Base-by-base conservation (phyloP, 2,329 filamentous ascomycete genomes). In the Neurospora sp. region DNA sequence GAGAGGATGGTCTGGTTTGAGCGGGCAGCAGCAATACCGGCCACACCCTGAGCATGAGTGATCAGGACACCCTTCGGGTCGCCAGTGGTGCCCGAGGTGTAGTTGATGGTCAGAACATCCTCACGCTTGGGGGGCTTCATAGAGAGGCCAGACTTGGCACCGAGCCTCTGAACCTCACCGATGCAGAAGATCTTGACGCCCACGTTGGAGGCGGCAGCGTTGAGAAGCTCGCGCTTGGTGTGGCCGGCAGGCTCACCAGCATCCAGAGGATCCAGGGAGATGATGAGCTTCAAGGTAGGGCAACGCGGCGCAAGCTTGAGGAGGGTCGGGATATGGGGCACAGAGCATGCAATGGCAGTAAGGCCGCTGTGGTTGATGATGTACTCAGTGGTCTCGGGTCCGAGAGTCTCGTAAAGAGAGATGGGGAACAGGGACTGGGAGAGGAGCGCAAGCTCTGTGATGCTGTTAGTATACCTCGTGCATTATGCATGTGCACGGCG, bases 391-490 rank as follows among this genome's bases (percentile, higher is more conserved):
- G 94, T 88, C 74, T 97, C 92, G 12, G 95, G 91, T 10, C 95
- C 95, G 5, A 99, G 87, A 12, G 95, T 97, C 80, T 98, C 96
- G 83, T 99, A 99, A 67, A 99, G 90, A 5, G 95, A 97, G 69
- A 99, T 93, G 28, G 91, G 92, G 81, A 86, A 98, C 38, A 98
- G 87, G 8, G 91, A 88, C 80, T 98, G 96, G 12, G 93, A 96
- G 82, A 92, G 89, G 78, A 92, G 90, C 46, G 88, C 96, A 77
- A 98, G 83, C 83, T 98, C 95, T 92, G 70, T 2, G 23, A 41
- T 28, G 8, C 33, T 36, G 67, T 72, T 46, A 72, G 71, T 10
- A 70, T 10, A 36, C 37, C 52, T 4, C 19, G 37, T 68, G 77
- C 52, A 62, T 69, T 75, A 28, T 11, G 28, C 69, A 62, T 46